These are phyloP conservation scores for Hippophae tibetana DNA, from an alignment of 306 rosid genomes.

Conservation along the genomic window DNA sequence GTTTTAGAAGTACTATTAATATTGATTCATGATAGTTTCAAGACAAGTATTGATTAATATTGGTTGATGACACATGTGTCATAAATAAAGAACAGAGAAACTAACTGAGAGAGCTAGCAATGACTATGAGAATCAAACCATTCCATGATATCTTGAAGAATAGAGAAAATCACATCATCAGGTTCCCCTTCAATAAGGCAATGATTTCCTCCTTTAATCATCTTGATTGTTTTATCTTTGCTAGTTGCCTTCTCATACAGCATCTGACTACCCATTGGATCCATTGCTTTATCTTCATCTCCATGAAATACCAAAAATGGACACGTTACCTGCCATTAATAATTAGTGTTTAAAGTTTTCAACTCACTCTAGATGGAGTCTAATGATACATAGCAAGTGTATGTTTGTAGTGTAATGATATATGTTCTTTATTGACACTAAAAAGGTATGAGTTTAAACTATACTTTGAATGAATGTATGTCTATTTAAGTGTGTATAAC, in stretches of 20 bases:
- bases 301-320: conserved; percentile 73
- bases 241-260: conserved; percentile 57
- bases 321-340: conserved; percentile 44
- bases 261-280: conserved; percentile 52
- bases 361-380: no score
- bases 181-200: conserved; percentile 72
- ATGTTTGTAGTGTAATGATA: no score
- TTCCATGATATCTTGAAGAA: conserved; percentile 46
- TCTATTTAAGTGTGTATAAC: background rate
- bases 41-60: no score
- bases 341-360: no score
- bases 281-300: conserved; percentile 69
- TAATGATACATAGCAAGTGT: no score
- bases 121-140: conserved; percentile 39
- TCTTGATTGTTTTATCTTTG: conserved; percentile 49
- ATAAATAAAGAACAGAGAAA: no score
- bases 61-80: no score
- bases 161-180: conserved; percentile 43
- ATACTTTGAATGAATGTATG: background rate
- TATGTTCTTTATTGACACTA: no score
- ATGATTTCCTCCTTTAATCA: conserved; percentile 54
- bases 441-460: background rate
- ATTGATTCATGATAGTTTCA: no score
- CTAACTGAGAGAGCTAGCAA: no score
- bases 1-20: no score